Conservation (phyloP, 2,329 filamentous ascomycete genomes). For the Cladosporium sp. region DNA sequence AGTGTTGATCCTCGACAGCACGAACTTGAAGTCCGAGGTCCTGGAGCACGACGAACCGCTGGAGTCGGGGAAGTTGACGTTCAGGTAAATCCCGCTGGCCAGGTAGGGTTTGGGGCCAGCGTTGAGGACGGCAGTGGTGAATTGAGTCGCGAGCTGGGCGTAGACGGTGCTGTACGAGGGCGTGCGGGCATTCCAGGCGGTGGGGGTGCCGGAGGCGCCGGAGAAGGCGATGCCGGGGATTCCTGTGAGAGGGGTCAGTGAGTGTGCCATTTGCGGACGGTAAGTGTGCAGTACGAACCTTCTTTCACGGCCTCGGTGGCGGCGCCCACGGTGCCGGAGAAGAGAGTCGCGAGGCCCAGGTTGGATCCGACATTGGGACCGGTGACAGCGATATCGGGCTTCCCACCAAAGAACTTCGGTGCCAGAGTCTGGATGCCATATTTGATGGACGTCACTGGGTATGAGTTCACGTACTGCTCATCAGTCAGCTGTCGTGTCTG, state of each 20-base stretch:
- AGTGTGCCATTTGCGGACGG: not conserved
- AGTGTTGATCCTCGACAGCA: slow-evolving; percentile 56
- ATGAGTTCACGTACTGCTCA: slow-evolving; percentile 62
- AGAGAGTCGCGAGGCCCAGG: slow-evolving; percentile 48
- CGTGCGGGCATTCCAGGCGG: slow-evolving; percentile 47
- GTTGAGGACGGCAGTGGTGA: slow-evolving; percentile 50
- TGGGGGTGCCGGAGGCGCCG: slow-evolving; percentile 45
- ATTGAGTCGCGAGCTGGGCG: slow-evolving; percentile 53
- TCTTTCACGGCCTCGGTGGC: slow-evolving; percentile 53
- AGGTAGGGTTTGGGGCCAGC: slow-evolving; percentile 56
- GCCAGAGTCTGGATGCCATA: slow-evolving; percentile 55
- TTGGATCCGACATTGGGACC: slow-evolving; percentile 56
- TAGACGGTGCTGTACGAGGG: slow-evolving; percentile 55
- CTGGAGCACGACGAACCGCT: slow-evolving; percentile 43
- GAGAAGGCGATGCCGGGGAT: slow-evolving; percentile 66
- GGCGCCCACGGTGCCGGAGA: slow-evolving; percentile 64
- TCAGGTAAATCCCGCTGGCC: slow-evolving; percentile 55
- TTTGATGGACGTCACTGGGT: slow-evolving; percentile 58
- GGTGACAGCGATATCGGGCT: slow-evolving; percentile 58
- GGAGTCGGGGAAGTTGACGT: slow-evolving; percentile 61
- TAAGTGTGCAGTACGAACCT: not conserved
- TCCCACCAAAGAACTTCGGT: slow-evolving; percentile 47
- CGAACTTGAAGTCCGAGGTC: slow-evolving; percentile 54
- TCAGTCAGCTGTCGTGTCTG: not conserved
- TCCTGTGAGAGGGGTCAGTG: slow-evolving; percentile 23